Base-by-base conservation (phyloP, 139 green algal genomes). In the Chlamydomonas sp. region DNA sequence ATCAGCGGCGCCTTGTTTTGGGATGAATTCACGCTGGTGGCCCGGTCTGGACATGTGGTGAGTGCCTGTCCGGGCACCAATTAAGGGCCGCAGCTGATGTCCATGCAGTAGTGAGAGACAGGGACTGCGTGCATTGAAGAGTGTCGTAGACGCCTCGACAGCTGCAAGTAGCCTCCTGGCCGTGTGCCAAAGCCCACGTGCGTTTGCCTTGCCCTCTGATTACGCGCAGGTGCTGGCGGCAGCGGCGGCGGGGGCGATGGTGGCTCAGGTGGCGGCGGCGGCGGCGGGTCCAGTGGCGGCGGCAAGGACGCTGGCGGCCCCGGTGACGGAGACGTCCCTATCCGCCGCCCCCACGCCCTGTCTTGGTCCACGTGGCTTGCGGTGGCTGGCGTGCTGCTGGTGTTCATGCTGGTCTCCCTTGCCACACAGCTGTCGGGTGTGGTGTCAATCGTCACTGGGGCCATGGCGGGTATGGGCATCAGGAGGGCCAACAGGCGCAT, bases 341-440 rank as follows among this genome's bases (percentile, higher is more conserved):
- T 86, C 60, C 61, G 61, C 12, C 82, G 82, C 3, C 82, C 82
- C 2, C 82, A 86, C 69, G 82, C 82, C 2, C 18, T 86, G 57
- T 86, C 82, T 4, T 86, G 82, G 82, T 71, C 82, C 4, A 71
- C 79, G 59, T 86, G 71, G 61, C 59, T 86, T 12, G 71, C 59
- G 3, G 82, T 59, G 5, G 59, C 61, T 0, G 82, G 67, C 4
- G 59, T 67, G 6, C 31, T 86, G 60, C 10, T 15, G 60, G 5
- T 86, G 67, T 86, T 86, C 69, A 5, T 76, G 4, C n/a, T 12
- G 7, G 1, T 86, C 9, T 79, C 82, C 3, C 18, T 73, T 7
- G 82, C 71, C 71, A 72, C 60, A 1, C 82, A 86, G 57, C 61
- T 86, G 72, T 72, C 71, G 59, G 72, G 82, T 1, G 8, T 79